A percentile compares a stretch with the other conserved stretches of the same genome.
These are phyloP conservation scores for Tulasnella sp. DNA, from an alignment of 768 basidiomycete species.

Conservation along the genomic window DNA sequence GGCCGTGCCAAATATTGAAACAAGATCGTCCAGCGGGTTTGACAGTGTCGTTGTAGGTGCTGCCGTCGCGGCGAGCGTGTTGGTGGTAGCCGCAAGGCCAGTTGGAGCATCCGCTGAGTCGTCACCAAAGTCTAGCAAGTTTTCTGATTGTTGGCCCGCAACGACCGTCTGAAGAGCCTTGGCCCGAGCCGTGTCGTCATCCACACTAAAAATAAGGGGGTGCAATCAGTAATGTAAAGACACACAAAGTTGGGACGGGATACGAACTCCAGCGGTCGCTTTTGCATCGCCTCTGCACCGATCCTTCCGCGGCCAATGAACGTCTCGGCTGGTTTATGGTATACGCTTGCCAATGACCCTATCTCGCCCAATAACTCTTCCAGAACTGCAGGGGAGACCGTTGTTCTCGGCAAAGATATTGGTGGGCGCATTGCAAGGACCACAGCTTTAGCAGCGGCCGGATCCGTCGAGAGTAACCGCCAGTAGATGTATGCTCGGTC, in stretches of 20 bases:
- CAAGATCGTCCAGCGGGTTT: conserved; percentile 91
- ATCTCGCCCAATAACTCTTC: conserved; percentile 93
- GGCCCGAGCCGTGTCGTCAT: conserved; percentile 72
- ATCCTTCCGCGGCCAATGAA: conserved; percentile 92
- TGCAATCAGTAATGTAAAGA: neutral
- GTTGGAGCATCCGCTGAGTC: conserved; percentile 62
- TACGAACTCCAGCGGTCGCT: conserved; percentile 63
- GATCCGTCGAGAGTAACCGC: conserved; percentile 92
- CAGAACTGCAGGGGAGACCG: conserved; percentile 80
- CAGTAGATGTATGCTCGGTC: conserved; percentile 99
- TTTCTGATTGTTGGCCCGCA: conserved; percentile 91
- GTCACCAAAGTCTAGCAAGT: conserved; percentile 93
- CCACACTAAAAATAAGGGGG: conserved; percentile 48
- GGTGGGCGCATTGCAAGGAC: conserved; percentile 91
- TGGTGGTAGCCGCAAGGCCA: conserved; percentile 30
- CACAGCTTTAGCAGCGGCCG: conserved; percentile 91
- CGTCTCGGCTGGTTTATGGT: conserved; percentile 95
- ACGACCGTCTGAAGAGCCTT: conserved; percentile 91
- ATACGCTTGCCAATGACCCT: conserved; percentile 87
- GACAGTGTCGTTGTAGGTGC: conserved; percentile 77
- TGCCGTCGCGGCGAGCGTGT: conserved; percentile 75
- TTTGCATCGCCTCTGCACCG: conserved; percentile 76
- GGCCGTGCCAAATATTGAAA: conserved; percentile 79
- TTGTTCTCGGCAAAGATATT: conserved; percentile 89
- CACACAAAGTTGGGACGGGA: neutral